phyloP scores from a whole-genome alignment of 108 stramenopile genomes.

The Discostella stelligeroides region DNA sequence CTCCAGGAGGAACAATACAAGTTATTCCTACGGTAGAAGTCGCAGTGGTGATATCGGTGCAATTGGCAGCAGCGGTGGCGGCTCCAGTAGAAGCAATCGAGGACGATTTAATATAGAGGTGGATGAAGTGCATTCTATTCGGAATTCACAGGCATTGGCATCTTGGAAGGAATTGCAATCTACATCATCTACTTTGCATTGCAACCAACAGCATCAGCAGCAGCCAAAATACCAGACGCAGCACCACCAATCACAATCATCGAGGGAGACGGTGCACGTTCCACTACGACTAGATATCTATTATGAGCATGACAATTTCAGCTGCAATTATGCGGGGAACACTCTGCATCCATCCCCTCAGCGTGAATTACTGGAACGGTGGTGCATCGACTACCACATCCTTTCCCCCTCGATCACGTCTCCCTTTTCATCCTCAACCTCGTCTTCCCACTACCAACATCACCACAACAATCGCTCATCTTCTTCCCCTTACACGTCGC shows the following conservation, averaged over 20 bases:
- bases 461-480: conserved; percentile 8
- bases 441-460: conserved; percentile 9
- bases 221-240: not conserved
- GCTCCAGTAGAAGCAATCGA: conserved; percentile 22
- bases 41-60: not conserved
- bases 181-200: conserved; percentile 18
- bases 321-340: conserved; percentile 5
- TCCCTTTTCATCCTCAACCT: conserved; percentile 12
- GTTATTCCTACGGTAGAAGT: not conserved
- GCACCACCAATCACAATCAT: conserved; percentile 38
- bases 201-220: not conserved
- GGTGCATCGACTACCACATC: conserved; percentile 79
- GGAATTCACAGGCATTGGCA: not conserved
- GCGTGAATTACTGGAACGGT: conserved; percentile 79
- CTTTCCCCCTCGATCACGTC: conserved; percentile 11
- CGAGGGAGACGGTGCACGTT: conserved; percentile 62
- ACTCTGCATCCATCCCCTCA: conserved; percentile 4
- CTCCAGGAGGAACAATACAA: not conserved
- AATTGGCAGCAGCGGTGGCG: conserved; percentile 19
- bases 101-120: conserved; percentile 77
- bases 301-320: conserved; percentile 56
- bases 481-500: conserved; percentile 11
- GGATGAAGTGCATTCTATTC: conserved; percentile 52
- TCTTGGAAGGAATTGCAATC: not conserved
- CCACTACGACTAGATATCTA: conserved; percentile 88